phyloP scores from a whole-genome alignment of 2,329 filamentous ascomycete species.

The Exophiala mesophila region DNA sequence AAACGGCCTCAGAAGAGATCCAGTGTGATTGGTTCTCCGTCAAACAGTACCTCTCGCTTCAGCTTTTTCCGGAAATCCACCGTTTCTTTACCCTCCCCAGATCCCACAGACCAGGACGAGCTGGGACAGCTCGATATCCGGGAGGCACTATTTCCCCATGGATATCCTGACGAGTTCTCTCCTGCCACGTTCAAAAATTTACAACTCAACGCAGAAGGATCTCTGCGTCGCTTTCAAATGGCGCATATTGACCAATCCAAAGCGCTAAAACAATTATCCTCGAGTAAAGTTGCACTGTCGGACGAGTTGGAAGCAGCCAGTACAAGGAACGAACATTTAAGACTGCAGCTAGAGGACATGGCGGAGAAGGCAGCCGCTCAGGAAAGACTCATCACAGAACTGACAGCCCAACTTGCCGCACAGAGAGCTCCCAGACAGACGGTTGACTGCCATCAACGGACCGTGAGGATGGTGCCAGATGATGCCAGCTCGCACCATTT shows the following conservation, averaged over 20 bases:
- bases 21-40: conserved; percentile 30
- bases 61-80: conserved; percentile 40
- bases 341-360: conserved; percentile 58
- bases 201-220: conserved; percentile 51
- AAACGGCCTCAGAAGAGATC: conserved; percentile 24
- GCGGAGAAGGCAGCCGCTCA: conserved; percentile 52
- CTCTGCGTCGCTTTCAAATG: conserved; percentile 51
- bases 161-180: conserved; percentile 44
- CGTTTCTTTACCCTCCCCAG: conserved; percentile 27
- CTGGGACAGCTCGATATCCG: conserved; percentile 52
- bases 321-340: conserved; percentile 53
- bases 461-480: conserved; percentile 27
- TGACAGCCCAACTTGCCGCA: conserved; percentile 44
- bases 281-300: conserved; percentile 53
- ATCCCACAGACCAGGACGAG: conserved; percentile 43
- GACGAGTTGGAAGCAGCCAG: conserved; percentile 59
- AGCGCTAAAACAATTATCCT: conserved; percentile 47
- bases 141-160: conserved; percentile 50
- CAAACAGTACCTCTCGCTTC: conserved; percentile 33
- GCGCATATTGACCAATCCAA: conserved; percentile 52
- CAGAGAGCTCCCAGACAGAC: conserved; percentile 15
- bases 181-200: conserved; percentile 55
- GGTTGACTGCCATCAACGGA: conserved; percentile 23
- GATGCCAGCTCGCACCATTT: conserved; percentile 32
- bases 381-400: conserved; percentile 51